Percentiles rank a stretch among this genome's conserved stretches.
Evolutionary conservation across 2,329 filamentous ascomycete species (phyloP).

Genomic region (Erysiphe pulchra): DNA sequence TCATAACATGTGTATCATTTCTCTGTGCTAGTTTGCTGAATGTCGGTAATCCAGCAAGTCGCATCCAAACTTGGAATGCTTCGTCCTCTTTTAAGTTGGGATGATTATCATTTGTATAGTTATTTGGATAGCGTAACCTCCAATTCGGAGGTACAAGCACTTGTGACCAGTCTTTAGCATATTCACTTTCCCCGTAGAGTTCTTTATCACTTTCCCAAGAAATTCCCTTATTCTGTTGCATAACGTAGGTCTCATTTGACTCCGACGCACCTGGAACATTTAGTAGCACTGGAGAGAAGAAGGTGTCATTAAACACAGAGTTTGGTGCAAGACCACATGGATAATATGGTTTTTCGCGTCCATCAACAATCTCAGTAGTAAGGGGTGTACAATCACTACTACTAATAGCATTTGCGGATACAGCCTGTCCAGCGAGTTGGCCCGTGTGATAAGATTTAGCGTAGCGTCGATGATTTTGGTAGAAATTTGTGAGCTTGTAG

Average conservation of each 20-base stretch:
- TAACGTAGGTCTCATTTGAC: conserved; percentile 31
- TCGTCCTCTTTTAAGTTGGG: conserved; percentile 52
- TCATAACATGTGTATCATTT: conserved; percentile 48
- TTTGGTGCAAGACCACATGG: conserved; percentile 93
- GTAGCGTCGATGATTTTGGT: conserved; percentile 94
- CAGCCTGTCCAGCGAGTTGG: conserved; percentile 52
- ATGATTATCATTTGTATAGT: conserved; percentile 36
- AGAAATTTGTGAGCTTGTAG: conserved; percentile 92
- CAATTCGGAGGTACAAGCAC: conserved; percentile 76
- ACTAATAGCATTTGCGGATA: conserved; percentile 32
- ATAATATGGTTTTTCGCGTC: conserved; percentile 47
- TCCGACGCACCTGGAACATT: conserved; percentile 18
- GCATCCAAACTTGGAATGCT: conserved; percentile 96
- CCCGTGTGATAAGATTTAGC: conserved; percentile 67
- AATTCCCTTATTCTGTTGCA: conserved; percentile 47
- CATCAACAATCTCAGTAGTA: conserved; percentile 21
- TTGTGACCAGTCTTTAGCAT: conserved; percentile 26
- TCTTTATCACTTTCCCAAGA: conserved; percentile 68
- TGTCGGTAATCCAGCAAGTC: conserved; percentile 72
- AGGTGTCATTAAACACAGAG: conserved; percentile 89
- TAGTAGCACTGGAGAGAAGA: conserved; percentile 35
- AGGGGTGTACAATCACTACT: conserved; percentile 55
- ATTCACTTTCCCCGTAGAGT: conserved; percentile 47
- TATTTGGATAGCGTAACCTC: conserved; percentile 39
- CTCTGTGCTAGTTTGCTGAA: conserved; percentile 84